Percentiles rank a stretch among this genome's conserved stretches.
Conservation (phyloP, 2,329 filamentous ascomycete species). For the Cercospora beticola region DNA sequence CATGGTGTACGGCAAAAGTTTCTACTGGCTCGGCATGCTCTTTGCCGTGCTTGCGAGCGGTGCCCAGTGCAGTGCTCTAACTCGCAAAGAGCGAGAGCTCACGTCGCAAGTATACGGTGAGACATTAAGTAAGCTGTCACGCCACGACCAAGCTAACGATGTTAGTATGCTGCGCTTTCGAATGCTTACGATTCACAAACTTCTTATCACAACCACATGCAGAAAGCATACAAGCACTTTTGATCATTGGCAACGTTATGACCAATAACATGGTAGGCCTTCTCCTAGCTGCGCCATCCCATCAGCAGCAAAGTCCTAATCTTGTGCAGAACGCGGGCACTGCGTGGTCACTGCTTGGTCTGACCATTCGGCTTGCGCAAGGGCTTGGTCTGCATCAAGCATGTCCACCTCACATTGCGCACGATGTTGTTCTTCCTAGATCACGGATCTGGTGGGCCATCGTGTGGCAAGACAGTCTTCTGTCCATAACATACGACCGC, state of each 20-base stretch:
- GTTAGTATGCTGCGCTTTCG: constrained; percentile 58
- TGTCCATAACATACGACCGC: constrained; percentile 64
- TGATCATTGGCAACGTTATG: constrained; percentile 59
- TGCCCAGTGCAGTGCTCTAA: constrained; percentile 59
- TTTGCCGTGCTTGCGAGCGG: constrained; percentile 64
- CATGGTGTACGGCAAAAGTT: constrained; percentile 57
- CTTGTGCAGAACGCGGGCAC: constrained; percentile 56
- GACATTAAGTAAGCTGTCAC: constrained; percentile 17
- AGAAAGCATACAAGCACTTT: constrained; percentile 61
- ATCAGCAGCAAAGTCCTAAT: constrained; percentile 38
- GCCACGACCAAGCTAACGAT: not conserved
- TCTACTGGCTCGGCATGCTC: constrained; percentile 59
- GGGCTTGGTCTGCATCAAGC: constrained; percentile 60
- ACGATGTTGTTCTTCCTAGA: constrained; percentile 46
- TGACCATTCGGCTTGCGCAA: constrained; percentile 61
- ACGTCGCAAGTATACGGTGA: constrained; percentile 64
- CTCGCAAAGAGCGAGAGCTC: constrained; percentile 60
- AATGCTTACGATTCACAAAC: constrained; percentile 63
- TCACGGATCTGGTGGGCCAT: constrained; percentile 56
- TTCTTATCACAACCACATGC: constrained; percentile 62
- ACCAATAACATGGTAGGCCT: constrained; percentile 37
- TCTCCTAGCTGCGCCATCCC: constrained; percentile 10
- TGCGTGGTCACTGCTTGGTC: constrained; percentile 60
- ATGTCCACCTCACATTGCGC: constrained; percentile 54
- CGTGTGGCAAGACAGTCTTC: constrained; percentile 64